Percentiles rank a stretch among this genome's conserved stretches.
Evolutionary conservation across 139 green algal species (phyloP).

Genomic region (Spirogloea muscicola): DNA sequence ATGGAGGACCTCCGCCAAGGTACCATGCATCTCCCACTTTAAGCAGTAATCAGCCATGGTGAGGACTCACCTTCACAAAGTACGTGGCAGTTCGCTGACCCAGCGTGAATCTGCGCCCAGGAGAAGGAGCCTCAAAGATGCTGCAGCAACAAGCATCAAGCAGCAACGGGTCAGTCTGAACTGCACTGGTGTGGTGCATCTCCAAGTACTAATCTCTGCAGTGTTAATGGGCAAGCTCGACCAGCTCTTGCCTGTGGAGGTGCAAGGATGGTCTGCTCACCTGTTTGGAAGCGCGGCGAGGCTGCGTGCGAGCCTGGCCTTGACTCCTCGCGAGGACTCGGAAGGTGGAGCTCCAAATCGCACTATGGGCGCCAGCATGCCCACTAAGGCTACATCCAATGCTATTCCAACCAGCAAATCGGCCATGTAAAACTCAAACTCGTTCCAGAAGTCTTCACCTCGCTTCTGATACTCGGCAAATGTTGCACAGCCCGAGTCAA

Average conservation of each 20-base stretch:
- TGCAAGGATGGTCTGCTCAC: slow-evolving; percentile 3
- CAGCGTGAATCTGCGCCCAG: slow-evolving; percentile 14
- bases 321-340: background rate
- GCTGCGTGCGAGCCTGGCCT: background rate
- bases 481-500: slow-evolving; percentile 91
- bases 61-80: slow-evolving; percentile 39
- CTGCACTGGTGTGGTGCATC: too few relatives aligned
- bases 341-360: slow-evolving; percentile 6
- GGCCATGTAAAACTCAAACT: slow-evolving; percentile 96
- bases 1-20: background rate
- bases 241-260: too few relatives aligned
- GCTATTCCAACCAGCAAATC: slow-evolving; percentile 86
- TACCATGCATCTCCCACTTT: background rate
- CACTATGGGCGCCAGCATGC: slow-evolving; percentile 78
- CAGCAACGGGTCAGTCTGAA: too few relatives aligned
- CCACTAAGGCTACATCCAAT: slow-evolving; percentile 87
- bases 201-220: too few relatives aligned
- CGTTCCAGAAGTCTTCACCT: slow-evolving; percentile 84
- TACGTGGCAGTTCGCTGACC: slow-evolving; percentile 19
- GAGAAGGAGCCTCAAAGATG: slow-evolving; percentile 28
- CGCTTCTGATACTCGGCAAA: slow-evolving; percentile 93
- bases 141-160: background rate
- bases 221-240: too few relatives aligned
- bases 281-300: slow-evolving; percentile 18
- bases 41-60: background rate